A percentile compares a stretch with the other conserved stretches of the same genome.
These are phyloP conservation scores for Pyrus communis DNA, from an alignment of 306 rosid genomes.

Conservation along the genomic window DNA sequence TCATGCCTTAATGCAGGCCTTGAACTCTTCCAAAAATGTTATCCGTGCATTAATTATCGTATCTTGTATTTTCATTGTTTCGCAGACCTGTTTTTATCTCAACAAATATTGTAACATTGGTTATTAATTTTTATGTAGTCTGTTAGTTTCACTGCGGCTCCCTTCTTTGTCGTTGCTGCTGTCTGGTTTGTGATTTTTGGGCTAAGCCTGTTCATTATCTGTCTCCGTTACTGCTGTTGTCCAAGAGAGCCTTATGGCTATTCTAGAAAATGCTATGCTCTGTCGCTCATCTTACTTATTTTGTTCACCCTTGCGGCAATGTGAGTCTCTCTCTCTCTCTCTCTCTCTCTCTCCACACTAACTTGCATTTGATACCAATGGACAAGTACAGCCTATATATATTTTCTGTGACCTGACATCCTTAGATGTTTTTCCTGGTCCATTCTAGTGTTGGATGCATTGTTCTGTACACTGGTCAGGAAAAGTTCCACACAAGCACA, in stretches of 20 bases:
- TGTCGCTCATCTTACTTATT: slow-evolving; percentile 56
- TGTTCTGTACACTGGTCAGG: slow-evolving; percentile 74
- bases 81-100: neutral
- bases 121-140: slow-evolving; percentile 53
- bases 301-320: slow-evolving; percentile 59
- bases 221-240: slow-evolving; percentile 57
- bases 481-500: slow-evolving; percentile 60
- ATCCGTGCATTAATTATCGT: neutral
- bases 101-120: neutral
- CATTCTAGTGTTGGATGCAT: slow-evolving; percentile 59
- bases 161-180: slow-evolving; percentile 48
- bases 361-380: neutral
- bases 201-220: slow-evolving; percentile 31
- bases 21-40: neutral
- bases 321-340: slow-evolving; percentile 36
- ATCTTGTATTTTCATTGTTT: neutral
- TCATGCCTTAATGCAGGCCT: neutral
- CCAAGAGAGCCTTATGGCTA: slow-evolving; percentile 45
- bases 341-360: neutral
- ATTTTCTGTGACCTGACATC: neutral
- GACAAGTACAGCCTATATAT: neutral
- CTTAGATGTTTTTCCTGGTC: slow-evolving; percentile 3
- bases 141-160: slow-evolving; percentile 57
- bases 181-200: slow-evolving; percentile 72
- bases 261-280: slow-evolving; percentile 45